Evolutionary conservation across 306 rosid species (phyloP).

Genomic region (Citrullus mucosospermus): DNA sequence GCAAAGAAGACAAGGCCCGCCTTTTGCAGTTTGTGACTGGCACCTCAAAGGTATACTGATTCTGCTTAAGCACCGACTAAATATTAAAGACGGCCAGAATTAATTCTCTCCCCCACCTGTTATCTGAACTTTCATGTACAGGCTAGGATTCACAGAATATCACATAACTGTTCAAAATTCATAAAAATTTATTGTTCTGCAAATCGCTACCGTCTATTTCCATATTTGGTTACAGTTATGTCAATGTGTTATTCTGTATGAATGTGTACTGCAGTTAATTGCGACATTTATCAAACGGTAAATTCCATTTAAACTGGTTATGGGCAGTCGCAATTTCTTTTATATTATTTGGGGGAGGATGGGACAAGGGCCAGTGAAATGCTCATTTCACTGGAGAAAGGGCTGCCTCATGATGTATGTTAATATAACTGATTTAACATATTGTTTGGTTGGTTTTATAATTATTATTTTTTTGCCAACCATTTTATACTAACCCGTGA

Average conservation of each 20-base stretch:
- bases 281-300: background rate
- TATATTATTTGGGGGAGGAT: background rate
- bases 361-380: background rate
- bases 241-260: background rate
- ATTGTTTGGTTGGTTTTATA: background rate
- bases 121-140: background rate
- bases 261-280: background rate
- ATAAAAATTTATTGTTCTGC: background rate
- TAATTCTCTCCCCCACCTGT: background rate
- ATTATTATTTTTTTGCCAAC: too few relatives aligned
- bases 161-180: background rate
- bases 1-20: slow-evolving; percentile 97
- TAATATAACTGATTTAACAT: background rate
- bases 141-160: background rate
- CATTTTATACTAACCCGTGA: too few relatives aligned
- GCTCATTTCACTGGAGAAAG: background rate
- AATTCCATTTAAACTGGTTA: background rate
- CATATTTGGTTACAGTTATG: background rate
- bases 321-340: background rate
- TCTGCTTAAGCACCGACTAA: background rate
- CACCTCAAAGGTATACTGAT: slow-evolving; percentile 73
- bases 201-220: background rate
- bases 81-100: background rate
- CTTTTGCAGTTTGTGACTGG: slow-evolving; percentile 97
- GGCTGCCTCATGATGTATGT: background rate